Evolutionary conservation across 2,329 filamentous ascomycete species (phyloP).

Genomic region (Davidsoniella eucalypti): DNA sequence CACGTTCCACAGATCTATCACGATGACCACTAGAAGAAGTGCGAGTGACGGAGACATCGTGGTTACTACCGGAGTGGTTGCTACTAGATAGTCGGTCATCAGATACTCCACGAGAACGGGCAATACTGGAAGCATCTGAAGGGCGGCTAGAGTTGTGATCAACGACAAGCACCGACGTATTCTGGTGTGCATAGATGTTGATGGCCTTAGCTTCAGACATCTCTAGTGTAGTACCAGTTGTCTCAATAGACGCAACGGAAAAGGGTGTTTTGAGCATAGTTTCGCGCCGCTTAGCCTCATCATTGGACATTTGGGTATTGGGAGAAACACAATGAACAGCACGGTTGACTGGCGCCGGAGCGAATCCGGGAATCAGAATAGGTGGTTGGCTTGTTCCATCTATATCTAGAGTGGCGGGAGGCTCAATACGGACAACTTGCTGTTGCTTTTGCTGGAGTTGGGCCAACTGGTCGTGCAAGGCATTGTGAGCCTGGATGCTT

Average conservation of each 20-base stretch:
- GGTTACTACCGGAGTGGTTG: background rate
- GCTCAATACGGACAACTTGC: conserved; percentile 15
- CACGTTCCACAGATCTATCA: background rate
- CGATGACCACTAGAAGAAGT: background rate
- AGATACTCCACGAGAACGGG: conserved; percentile 12
- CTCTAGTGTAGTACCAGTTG: conserved; percentile 43
- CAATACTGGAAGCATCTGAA: conserved; percentile 27
- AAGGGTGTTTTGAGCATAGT: conserved; percentile 30
- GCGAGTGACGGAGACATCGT: background rate
- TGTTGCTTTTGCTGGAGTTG: conserved; percentile 4
- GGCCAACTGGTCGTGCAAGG: conserved; percentile 16
- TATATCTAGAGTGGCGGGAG: conserved; percentile 18
- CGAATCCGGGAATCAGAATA: conserved; percentile 7
- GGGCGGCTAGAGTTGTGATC: conserved; percentile 34
- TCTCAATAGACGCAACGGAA: conserved; percentile 43
- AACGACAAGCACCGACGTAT: conserved; percentile 45
- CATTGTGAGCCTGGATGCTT: conserved; percentile 40
- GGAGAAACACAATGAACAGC: background rate
- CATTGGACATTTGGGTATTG: background rate
- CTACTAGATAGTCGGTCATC: conserved; percentile 1
- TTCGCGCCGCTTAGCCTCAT: conserved; percentile 9
- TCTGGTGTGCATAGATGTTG: conserved; percentile 47
- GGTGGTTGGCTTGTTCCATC: background rate
- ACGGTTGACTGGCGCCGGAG: background rate
- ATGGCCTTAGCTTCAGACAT: conserved; percentile 47